Conservation (phyloP, 768 basidiomycete genomes). For the Leccinum subgranulosum region DNA sequence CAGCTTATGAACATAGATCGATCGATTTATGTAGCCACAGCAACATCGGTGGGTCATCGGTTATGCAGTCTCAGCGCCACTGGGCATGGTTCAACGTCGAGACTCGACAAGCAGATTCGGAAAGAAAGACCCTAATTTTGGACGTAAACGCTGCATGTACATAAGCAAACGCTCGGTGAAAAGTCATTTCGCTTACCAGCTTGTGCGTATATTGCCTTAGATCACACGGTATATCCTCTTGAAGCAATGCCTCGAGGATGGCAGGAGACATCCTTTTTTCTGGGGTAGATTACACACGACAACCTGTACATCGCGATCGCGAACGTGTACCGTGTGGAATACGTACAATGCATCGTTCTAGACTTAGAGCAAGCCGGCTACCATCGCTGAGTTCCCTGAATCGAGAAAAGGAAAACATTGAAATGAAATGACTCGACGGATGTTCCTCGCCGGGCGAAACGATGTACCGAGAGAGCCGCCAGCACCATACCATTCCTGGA, state of each 20-base stretch:
- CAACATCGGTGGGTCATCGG: neutral
- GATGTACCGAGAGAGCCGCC: neutral
- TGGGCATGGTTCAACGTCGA: neutral
- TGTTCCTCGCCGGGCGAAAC: neutral
- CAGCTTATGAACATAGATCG: neutral
- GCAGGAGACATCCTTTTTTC: neutral
- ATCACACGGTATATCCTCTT: neutral
- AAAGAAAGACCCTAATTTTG: neutral
- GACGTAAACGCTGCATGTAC: neutral
- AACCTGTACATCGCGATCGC: neutral
- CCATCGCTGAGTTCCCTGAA: neutral
- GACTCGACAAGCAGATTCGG: neutral
- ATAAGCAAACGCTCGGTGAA: neutral
- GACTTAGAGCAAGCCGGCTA: neutral
- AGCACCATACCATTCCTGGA: neutral
- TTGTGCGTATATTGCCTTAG: neutral
- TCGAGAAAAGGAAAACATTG: neutral
- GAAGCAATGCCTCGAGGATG: neutral
- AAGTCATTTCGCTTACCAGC: neutral
- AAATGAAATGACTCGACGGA: neutral
- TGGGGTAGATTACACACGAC: neutral
- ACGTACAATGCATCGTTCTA: neutral
- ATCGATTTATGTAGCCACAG: neutral
- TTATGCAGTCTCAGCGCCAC: neutral
- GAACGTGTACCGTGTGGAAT: neutral